These are phyloP conservation scores for Ceratocystis destructans DNA, from an alignment of 2,329 filamentous ascomycete genomes.

Conservation along the genomic window DNA sequence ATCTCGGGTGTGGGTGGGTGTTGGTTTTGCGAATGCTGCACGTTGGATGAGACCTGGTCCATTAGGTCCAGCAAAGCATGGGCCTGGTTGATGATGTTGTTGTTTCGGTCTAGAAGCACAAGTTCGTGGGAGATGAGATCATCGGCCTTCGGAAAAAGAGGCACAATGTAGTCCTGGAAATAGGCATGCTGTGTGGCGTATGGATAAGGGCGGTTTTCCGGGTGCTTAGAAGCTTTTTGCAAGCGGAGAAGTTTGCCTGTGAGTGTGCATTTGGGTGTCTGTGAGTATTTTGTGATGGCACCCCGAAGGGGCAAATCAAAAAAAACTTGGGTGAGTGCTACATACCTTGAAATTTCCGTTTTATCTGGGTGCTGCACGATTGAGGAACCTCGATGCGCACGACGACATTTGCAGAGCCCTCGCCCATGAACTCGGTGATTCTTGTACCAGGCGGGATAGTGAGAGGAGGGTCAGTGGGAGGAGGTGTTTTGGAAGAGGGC, in stretches of 20 bases:
- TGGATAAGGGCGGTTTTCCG: conserved; percentile 18
- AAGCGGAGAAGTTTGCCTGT: conserved; percentile 20
- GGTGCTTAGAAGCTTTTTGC: conserved; percentile 19
- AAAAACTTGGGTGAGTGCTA: neutral
- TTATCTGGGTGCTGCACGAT: conserved; percentile 23
- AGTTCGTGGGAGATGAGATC: conserved; percentile 42
- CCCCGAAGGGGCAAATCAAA: neutral
- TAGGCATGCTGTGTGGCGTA: conserved; percentile 19
- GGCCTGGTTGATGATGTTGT: conserved; percentile 32
- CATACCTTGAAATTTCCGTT: conserved; percentile 27
- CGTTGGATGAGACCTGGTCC: conserved; percentile 27
- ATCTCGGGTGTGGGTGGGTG: conserved; percentile 13
- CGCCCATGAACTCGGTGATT: conserved; percentile 35
- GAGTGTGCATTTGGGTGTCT: conserved; percentile 16
- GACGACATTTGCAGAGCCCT: conserved; percentile 67
- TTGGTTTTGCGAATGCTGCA: conserved; percentile 19
- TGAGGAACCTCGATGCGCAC: conserved; percentile 43
- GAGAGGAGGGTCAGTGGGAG: neutral
- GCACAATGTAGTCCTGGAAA: conserved; percentile 18
- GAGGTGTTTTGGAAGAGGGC: neutral
- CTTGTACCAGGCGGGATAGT: conserved; percentile 17
- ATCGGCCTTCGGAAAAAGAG: conserved; percentile 18
- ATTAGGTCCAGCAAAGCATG: conserved; percentile 40
- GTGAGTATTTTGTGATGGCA: neutral
- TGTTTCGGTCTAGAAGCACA: conserved; percentile 26